Conservation (phyloP, 768 basidiomycete species). For the Hygrocybe punicea region DNA sequence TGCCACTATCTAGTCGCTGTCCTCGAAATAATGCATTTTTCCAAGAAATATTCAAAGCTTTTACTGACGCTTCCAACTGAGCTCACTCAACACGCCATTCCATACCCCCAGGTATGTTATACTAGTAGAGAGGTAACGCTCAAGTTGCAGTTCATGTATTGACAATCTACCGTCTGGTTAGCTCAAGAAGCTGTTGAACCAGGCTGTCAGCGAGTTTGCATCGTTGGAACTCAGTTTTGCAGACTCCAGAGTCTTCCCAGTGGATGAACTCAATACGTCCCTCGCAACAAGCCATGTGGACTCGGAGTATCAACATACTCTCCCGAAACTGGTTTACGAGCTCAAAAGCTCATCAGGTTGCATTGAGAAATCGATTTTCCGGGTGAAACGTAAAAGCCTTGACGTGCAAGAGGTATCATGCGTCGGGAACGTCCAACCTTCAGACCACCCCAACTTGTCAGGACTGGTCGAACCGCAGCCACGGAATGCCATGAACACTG, state of each 20-base stretch:
- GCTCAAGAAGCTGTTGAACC: constrained; percentile 89
- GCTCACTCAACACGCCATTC: constrained; percentile 71
- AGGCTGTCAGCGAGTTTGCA: constrained; percentile 73
- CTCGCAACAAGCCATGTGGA: not conserved
- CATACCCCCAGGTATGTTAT: constrained; percentile 72
- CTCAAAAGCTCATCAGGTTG: not conserved
- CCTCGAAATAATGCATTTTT: constrained; percentile 61
- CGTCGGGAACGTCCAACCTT: not conserved
- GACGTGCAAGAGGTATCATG: not conserved
- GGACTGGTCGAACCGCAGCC: not conserved
- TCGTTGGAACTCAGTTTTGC: constrained; percentile 59
- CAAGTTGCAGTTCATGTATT: not conserved
- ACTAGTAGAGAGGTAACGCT: too few relatives aligned
- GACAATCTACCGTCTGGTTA: constrained; percentile 28
- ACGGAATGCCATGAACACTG: not conserved
- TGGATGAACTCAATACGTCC: constrained; percentile 12
- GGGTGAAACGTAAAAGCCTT: not conserved
- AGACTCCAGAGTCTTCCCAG: constrained; percentile 38
- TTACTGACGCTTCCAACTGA: constrained; percentile 70
- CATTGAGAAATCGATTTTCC: not conserved
- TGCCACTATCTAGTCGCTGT: too few relatives aligned
- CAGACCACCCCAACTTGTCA: not conserved
- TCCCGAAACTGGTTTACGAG: constrained; percentile 7
- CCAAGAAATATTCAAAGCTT: constrained; percentile 63
- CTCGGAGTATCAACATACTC: constrained; percentile 8